Evolutionary conservation across 257 asterid species (phyloP), one percentile per base, ranked within the genome.

Genomic region (Capsicum baccatum): DNA sequence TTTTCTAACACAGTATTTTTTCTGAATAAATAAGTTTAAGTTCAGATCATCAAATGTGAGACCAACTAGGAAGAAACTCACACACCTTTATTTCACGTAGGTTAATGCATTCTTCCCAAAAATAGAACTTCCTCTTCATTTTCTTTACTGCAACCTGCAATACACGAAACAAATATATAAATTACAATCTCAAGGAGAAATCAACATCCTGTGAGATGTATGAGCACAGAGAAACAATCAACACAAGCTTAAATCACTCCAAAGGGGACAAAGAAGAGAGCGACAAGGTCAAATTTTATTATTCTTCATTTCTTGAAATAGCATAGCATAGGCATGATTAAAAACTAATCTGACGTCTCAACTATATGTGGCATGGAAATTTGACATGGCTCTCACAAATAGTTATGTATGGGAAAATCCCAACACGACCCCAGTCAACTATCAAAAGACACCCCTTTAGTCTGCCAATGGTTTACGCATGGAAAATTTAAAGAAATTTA

Each of bases 101-200:
- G 89, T 91, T 93, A 62, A 93, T 85, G 76, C 98, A 96, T 85
- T 96, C 99, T 47, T 91, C 97, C 99, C 99, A 94, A 79, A 88
- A 89, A 86, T 92, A 92, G 85, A 89, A 93, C 88, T 93, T 96
- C 82, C 98, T 91, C 93, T 93, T 96, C 98, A 96, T 96, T 89
- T 91, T 94, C 89, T 96, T 96, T 37, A 93, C 94, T 64, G 98
- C 99, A 90, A 96, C 98, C 99, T 96, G 92, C 74, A 85, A 82
- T 39, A 84, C 3, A 57, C 26, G 82, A 78, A 52, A 52, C n/a
- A 1, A 78, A 54, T 8, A 48, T 33, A 33, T 78, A 78, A 54
- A 26, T 33, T 71, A 15, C 64, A 26, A 78, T 52, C 5, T 78
- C 60, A 33, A 60, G 33, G 82, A 78, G 59, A 9, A 52, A 78